Percentiles rank a stretch among this genome's conserved stretches.
These are phyloP conservation scores for Quercus lobata DNA, from an alignment of 331 rosid species.

Conservation along the genomic window DNA sequence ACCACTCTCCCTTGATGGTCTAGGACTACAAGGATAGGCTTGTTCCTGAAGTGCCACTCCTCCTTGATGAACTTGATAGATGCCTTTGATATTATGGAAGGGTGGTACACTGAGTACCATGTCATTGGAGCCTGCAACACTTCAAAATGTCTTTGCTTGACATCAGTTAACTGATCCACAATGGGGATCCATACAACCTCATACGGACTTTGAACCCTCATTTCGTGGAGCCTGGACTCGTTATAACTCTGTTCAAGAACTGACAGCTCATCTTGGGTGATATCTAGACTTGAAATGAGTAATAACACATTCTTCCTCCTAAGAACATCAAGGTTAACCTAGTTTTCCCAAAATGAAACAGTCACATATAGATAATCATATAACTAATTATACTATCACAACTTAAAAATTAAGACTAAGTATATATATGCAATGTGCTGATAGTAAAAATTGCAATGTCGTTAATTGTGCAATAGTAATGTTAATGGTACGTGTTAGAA, in stretches of 20 bases:
- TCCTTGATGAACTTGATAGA: constrained; percentile 37
- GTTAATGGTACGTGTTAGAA: not conserved
- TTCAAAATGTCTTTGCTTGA: constrained; percentile 35
- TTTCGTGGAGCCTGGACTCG: constrained; percentile 28
- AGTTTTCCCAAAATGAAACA: constrained; percentile 19
- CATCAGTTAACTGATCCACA: constrained; percentile 37
- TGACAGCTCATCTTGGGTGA: constrained; percentile 43
- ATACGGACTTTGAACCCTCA: constrained; percentile 33
- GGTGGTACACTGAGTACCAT: constrained; percentile 55
- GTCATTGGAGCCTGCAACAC: constrained; percentile 31
- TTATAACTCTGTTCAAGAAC: constrained; percentile 58
- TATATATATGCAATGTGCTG: no score
- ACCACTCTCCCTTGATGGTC: constrained; percentile 58
- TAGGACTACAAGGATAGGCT: constrained; percentile 57
- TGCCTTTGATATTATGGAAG: constrained; percentile 46
- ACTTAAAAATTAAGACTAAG: not conserved
- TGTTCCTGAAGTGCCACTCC: constrained; percentile 58
- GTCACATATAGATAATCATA: not conserved
- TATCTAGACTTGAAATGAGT: constrained; percentile 50
- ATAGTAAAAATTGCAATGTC: no score
- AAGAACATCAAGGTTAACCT: constrained; percentile 48
- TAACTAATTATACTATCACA: not conserved
- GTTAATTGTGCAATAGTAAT: not conserved
- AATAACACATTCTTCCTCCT: constrained; percentile 58
- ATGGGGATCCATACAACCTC: constrained; percentile 63